Evolutionary conservation across 1,284 basidiomycete species (phyloP), one percentile per base, ranked within the genome.

Genomic region (Cutaneotrichosporon mucoides): DNA sequence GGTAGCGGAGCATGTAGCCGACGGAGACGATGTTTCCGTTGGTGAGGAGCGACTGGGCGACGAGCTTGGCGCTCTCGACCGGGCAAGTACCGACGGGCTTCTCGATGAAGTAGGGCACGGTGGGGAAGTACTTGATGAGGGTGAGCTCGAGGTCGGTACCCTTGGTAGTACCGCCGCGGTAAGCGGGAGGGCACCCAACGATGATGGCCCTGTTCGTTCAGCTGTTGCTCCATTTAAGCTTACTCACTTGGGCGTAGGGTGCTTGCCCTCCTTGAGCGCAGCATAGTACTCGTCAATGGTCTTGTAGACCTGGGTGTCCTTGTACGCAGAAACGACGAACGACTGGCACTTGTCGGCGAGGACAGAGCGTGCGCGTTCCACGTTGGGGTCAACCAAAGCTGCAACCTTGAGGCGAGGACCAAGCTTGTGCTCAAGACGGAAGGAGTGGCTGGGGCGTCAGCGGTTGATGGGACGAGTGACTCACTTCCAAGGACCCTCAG

Each of bases 391-490:
- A 71, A 99, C 89, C 57, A 99, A 82, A 11, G 92, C 95, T 57
- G 92, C 86, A 54, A 99, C 92, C 78, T 96, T 97, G 77, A 99
- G 88, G 70, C 95, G 90, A 24, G 88, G 89, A 45, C 95, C 94
- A 61, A 99, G 89, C 82, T 99, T 97, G 81, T 94, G 77, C 82
- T 94, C 92, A 68, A 95, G 86, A 73, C 92, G 90, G 85, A 94
- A 92, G 53, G 91, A 94, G 79, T 95, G 92, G 79, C 48, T 50
- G 7, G 35, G 5, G 13, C 13, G 7, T 36, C n/a, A 45, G 43
- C 13, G 34, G 13, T 11, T 16, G 36, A 15, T 11, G 5, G 1
- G 7, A 2, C 34, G 8, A 7, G n/a, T 15, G 15, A 38, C 48
- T 50, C 48, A 50, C 48, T 78, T 74, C 72, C 75, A 77, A 37